These are phyloP conservation scores for Phytophthora pistaciae DNA, from an alignment of 352 stramenopile species.

Conservation along the genomic window DNA sequence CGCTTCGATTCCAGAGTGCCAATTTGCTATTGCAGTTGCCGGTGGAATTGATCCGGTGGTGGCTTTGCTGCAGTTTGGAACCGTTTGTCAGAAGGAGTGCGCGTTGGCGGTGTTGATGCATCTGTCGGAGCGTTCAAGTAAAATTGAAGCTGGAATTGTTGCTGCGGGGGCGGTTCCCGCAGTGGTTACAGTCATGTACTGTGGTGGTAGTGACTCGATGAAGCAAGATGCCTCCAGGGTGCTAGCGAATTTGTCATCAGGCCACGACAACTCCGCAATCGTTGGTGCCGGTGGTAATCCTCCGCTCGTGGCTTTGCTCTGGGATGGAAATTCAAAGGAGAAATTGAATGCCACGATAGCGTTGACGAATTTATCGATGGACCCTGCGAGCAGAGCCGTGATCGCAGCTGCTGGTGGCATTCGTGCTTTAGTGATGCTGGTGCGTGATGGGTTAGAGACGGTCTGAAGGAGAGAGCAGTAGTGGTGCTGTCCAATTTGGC, in stretches of 20 bases:
- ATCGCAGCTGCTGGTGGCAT: not conserved
- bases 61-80: not conserved
- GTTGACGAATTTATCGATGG: not conserved
- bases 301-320: not conserved
- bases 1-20: not conserved
- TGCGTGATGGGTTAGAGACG: not conserved
- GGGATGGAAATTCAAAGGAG: not conserved
- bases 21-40: not conserved
- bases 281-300: not conserved
- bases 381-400: not conserved
- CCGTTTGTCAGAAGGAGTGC: not conserved
- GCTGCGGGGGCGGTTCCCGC: not conserved
- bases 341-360: constrained; percentile 1
- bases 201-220: not conserved
- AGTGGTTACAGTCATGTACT: not conserved
- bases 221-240: not conserved
- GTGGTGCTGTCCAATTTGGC: not conserved
- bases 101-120: not conserved
- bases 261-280: not conserved
- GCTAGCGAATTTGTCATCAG: not conserved
- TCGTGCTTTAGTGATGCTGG: not conserved
- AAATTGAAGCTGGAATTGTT: not conserved
- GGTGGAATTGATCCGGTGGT: not conserved
- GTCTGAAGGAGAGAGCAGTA: not conserved
- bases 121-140: not conserved